Evolutionary conservation across 177 flowering plant species (phyloP), one percentile per base, ranked within the genome.

Genomic region (Vitis hybrid): DNA sequence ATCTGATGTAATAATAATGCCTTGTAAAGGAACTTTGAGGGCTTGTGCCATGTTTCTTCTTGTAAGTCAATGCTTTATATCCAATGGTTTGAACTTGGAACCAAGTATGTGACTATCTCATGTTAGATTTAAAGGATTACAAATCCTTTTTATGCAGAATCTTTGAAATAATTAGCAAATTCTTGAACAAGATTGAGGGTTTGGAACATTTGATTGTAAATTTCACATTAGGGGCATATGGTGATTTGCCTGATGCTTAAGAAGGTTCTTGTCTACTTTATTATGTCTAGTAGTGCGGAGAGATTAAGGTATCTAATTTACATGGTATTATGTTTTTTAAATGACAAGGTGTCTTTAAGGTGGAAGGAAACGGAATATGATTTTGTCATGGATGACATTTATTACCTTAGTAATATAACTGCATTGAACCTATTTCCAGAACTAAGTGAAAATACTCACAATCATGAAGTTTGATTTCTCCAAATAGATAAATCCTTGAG

Each of bases 11-110:
- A 29, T 72, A 8, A 78, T 91, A 70, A 80, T 93, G 84, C 99
- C 99, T 68, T 85, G 86, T 70, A 94, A 84, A 83, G 99, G 96
- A 80, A 76, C 88, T 50, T 71, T 94, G 69, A 91, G 69, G 74
- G 93, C 84, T 73, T 93, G 97, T 82, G 98, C 97, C 67, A 90
- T 94, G 93, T 93, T 83, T 70, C 90, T 91, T 20, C 96, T 94
- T 2, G 99, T 94, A 80, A 81, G 94, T 78, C 54, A 50, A 22
- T 22, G 52, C 11, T 7, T 62, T 66, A 4, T 18, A 34, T 60
- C 18, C 1, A 39, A 39, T 39, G 45, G 45, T 4, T 7, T 39
- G 45, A 39, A 39, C 45, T 29, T 49, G 58, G 20, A 45, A 31
- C 18, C 7, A 45, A 52, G 18, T 66, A 56, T n/a, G 50, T 20